Conservation (phyloP, 106 monocot genomes). For the Dendrobium catenatum region DNA sequence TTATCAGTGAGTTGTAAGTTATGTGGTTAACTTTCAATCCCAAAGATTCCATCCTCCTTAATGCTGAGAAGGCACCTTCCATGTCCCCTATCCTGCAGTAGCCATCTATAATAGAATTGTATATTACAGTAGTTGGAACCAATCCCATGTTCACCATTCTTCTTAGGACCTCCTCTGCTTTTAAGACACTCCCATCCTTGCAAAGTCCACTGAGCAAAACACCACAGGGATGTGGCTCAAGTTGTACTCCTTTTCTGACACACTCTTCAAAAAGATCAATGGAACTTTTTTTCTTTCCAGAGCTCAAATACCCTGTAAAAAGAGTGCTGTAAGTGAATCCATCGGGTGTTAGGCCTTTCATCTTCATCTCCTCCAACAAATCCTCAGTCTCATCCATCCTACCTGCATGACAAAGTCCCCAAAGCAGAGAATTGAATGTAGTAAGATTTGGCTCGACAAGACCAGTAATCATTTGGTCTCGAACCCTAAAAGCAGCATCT, state of each 20-base stretch:
- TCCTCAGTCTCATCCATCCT: constrained; percentile 23
- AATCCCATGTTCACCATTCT: constrained; percentile 35
- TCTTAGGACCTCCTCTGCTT: constrained; percentile 46
- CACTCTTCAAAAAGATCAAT: constrained; percentile 39
- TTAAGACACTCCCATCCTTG: constrained; percentile 49
- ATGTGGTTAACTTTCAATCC: constrained; percentile 35
- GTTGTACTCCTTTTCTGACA: constrained; percentile 25
- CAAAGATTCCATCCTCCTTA: constrained; percentile 36
- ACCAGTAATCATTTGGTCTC: constrained; percentile 23
- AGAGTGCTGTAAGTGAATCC: constrained; percentile 30
- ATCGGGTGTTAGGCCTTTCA: constrained; percentile 24
- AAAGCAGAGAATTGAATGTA: constrained; percentile 65
- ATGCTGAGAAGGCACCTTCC: constrained; percentile 25
- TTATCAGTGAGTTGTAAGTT: constrained; percentile 71
- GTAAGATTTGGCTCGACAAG: constrained; percentile 33
- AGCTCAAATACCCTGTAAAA: constrained; percentile 24
- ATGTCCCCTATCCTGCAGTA: constrained; percentile 40
- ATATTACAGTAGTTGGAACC: constrained; percentile 49
- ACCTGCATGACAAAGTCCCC: constrained; percentile 38
- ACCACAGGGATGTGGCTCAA: constrained; percentile 32
- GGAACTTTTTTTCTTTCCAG: constrained; percentile 16
- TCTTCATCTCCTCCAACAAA: constrained; percentile 46
- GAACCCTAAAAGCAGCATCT: constrained; percentile 28
- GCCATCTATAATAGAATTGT: constrained; percentile 58
- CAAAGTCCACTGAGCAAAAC: constrained; percentile 65